Conservation (phyloP, 331 rosid species). For the Spiraea crenata region DNA sequence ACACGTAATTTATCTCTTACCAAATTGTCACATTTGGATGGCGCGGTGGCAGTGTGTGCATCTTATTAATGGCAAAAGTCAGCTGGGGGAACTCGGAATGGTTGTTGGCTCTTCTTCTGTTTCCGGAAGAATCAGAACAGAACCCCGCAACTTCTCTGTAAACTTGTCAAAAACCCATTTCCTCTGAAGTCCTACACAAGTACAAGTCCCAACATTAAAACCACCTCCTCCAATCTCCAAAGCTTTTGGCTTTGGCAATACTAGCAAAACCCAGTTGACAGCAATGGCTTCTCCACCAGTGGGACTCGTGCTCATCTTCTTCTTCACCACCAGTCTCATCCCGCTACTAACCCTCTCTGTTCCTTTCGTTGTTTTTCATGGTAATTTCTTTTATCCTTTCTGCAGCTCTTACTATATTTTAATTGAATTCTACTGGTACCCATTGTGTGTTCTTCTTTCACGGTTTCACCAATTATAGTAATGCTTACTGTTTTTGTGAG, state of each 20-base stretch:
- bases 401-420: neutral
- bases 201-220: neutral
- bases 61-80: neutral
- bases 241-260: neutral
- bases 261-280: neutral
- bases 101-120: constrained; percentile 5
- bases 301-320: constrained; percentile 12
- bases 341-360: constrained; percentile 30
- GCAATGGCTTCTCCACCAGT: constrained; percentile 35
- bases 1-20: too few species aligned
- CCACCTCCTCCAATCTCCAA: neutral
- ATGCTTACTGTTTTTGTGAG: neutral
- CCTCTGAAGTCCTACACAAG: neutral
- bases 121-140: neutral
- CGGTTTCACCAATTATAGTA: neutral
- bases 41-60: neutral
- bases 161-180: neutral
- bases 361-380: constrained; percentile 71
- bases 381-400: constrained; percentile 24
- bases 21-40: constrained; percentile 1
- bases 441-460: neutral
- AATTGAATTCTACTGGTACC: neutral
- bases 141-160: neutral
- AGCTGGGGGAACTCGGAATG: neutral
- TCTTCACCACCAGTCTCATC: constrained; percentile 27